Conservation (phyloP, 331 rosid species). For the Saraca asoca region DNA sequence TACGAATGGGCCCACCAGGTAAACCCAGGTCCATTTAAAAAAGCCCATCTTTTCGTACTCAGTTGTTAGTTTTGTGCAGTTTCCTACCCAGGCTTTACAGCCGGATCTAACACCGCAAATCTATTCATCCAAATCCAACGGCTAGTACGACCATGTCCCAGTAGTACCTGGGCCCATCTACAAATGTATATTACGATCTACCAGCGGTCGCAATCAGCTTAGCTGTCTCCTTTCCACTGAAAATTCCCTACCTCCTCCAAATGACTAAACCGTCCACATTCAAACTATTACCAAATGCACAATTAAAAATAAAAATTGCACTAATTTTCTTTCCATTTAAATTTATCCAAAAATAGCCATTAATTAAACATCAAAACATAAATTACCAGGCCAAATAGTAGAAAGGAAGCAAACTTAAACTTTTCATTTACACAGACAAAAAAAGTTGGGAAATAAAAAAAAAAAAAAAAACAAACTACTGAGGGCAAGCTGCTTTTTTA, state of each 20-base stretch:
- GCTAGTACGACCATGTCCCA: conserved; percentile 29
- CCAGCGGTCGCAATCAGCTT: conserved; percentile 47
- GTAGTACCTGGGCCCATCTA: conserved; percentile 27
- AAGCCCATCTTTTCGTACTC: too few species aligned
- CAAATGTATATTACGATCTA: conserved; percentile 31
- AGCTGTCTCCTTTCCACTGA: conserved; percentile 36
- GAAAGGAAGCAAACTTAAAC: conserved; percentile 19
- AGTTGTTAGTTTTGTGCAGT: too few species aligned
- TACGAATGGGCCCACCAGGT: too few species aligned
- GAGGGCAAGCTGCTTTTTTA: conserved; percentile 31
- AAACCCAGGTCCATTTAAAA: too few species aligned
- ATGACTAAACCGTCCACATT: too few species aligned
- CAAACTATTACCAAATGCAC: background rate
- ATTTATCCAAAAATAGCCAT: too few species aligned
- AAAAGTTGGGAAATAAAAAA: background rate
- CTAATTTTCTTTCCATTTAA: background rate
- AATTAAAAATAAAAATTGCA: background rate
- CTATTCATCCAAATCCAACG: conserved; percentile 40
- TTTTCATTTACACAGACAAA: conserved; percentile 41
- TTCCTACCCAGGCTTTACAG: conserved; percentile 32
- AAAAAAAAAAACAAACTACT: conserved; percentile 25
- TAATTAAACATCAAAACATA: too few species aligned
- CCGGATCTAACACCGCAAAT: conserved; percentile 35
- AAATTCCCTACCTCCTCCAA: background rate
- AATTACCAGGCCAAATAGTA: background rate